These are phyloP conservation scores for Dionaea muscipula DNA, from an alignment of 179 eudicot species.

Conservation along the genomic window DNA sequence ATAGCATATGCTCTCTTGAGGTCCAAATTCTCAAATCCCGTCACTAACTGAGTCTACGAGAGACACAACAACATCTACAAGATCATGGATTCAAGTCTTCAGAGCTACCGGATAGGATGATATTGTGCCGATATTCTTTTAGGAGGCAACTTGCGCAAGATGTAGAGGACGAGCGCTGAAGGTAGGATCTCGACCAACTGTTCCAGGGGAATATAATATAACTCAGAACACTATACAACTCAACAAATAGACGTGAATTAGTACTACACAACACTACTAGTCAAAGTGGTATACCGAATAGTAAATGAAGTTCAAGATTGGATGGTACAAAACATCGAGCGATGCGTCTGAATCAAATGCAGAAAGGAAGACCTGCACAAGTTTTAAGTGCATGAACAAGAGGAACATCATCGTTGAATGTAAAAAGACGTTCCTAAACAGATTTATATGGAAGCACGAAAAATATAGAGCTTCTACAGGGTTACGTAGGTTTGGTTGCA, in stretches of 20 bases:
- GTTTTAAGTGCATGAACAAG: background rate
- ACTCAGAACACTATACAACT: too few species aligned
- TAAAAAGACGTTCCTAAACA: background rate
- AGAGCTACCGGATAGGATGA: slow-evolving; percentile 39
- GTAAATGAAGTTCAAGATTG: slow-evolving; percentile 41
- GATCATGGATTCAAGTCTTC: too few species aligned
- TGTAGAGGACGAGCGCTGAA: slow-evolving; percentile 57
- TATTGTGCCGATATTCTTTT: slow-evolving; percentile 53
- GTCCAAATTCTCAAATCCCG: too few species aligned
- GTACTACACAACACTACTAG: too few species aligned
- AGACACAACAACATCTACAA: too few species aligned
- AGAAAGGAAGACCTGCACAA: slow-evolving; percentile 37
- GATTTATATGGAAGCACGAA: too few species aligned
- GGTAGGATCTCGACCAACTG: slow-evolving; percentile 66
- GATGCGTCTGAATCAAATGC: slow-evolving; percentile 42
- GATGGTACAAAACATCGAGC: slow-evolving; percentile 52
- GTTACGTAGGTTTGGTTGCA: too few species aligned
- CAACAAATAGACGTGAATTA: too few species aligned
- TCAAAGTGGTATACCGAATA: slow-evolving; percentile 14
- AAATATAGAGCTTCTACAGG: too few species aligned
- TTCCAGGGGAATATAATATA: background rate
- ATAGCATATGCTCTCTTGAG: too few species aligned
- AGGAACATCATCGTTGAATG: background rate
- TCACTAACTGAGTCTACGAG: too few species aligned
- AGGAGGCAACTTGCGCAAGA: slow-evolving; percentile 54